phyloP scores from a whole-genome alignment of 768 basidiomycete genomes.

The Termitomyces sp. region DNA sequence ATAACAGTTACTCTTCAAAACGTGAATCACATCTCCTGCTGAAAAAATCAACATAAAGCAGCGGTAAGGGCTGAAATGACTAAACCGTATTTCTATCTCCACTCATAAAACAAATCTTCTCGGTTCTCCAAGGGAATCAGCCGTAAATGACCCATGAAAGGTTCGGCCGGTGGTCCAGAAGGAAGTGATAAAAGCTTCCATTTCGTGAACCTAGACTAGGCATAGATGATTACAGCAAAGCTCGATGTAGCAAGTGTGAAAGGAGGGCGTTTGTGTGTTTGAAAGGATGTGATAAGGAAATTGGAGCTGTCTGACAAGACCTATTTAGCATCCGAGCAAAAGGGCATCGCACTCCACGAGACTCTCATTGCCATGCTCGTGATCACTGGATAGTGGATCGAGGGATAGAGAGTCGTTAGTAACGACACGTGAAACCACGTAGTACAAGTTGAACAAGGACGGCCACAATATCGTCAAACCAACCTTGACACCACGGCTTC shows the following conservation, averaged over 20 bases:
- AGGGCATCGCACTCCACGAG: no score
- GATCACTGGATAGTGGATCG: no score
- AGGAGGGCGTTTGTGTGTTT: background rate
- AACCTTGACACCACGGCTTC: no score
- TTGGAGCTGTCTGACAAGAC: background rate
- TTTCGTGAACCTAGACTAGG: background rate
- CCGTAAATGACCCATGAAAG: constrained; percentile 16
- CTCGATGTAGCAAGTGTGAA: background rate
- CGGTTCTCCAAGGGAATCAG: constrained; percentile 7
- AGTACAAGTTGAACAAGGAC: no score
- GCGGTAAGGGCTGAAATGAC: background rate
- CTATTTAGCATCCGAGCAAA: no score
- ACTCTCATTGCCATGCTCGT: no score
- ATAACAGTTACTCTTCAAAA: background rate
- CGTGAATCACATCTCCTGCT: constrained; percentile 13
- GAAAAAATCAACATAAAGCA: background rate
- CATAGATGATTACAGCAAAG: background rate
- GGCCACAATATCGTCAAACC: no score
- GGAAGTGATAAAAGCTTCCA: constrained; percentile 6
- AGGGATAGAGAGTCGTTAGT: no score
- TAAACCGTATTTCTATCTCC: constrained; percentile 13
- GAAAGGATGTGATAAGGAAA: background rate
- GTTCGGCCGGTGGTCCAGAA: constrained; percentile 15
- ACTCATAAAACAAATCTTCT: constrained; percentile 11
- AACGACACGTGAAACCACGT: no score